A percentile compares a stretch with the other conserved stretches of the same genome.
phyloP scores from a whole-genome alignment of 2,329 filamentous ascomycete genomes.

The Aspergillus spinulosporus region DNA sequence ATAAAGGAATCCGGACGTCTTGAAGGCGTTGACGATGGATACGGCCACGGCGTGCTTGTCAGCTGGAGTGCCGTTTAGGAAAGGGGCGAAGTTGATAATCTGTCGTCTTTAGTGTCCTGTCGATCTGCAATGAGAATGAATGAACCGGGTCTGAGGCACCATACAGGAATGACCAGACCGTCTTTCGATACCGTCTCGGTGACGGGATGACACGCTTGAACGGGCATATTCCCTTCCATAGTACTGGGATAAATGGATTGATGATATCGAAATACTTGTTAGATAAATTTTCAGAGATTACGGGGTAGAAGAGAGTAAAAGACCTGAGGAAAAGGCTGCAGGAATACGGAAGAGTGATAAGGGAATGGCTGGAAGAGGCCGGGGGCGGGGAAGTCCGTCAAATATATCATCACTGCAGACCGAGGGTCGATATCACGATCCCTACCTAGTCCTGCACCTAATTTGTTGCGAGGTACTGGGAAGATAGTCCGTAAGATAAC shows the following conservation, averaged over 20 bases:
- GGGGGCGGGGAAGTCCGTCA: neutral
- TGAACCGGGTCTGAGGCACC: neutral
- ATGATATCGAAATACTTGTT: no score
- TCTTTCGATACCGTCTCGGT: conserved; percentile 45
- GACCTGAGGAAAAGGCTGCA: neutral
- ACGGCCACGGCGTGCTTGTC: conserved; percentile 66
- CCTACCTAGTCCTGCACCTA: neutral
- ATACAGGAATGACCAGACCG: conserved; percentile 46
- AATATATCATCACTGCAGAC: neutral
- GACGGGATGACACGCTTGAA: conserved; percentile 25
- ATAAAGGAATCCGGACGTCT: conserved; percentile 86
- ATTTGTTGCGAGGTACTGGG: neutral
- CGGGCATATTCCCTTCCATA: conserved; percentile 23
- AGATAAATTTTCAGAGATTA: neutral
- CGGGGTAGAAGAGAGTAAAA: neutral
- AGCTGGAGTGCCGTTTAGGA: conserved; percentile 62
- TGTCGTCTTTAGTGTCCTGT: conserved; percentile 33
- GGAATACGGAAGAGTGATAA: neutral
- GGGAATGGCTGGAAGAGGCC: neutral
- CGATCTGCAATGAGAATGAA: neutral
- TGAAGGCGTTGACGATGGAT: conserved; percentile 76
- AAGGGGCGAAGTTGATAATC: conserved; percentile 77
- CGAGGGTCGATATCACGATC: neutral
- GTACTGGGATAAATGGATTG: no score
- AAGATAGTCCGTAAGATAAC: neutral